Evolutionary conservation across 768 basidiomycete species (phyloP), one percentile per base, ranked within the genome.

Genomic region (Leccinum broughii): DNA sequence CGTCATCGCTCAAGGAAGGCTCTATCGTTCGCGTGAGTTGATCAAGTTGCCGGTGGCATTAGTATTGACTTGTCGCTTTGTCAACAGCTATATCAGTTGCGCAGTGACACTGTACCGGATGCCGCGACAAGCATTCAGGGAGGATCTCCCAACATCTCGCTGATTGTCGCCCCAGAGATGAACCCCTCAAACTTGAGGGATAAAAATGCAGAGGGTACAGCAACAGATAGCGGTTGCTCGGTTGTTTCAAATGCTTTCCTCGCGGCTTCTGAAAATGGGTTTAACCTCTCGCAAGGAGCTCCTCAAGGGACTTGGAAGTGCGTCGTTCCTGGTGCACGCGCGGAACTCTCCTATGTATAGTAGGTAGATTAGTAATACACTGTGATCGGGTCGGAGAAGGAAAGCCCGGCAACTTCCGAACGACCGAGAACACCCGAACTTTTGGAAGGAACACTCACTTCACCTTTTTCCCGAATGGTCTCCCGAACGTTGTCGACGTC

Each of bases 181-280:
- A 56, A 26, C 0, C 32, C 57, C 4, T 54, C 51, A 46, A 34
- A 44, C 49, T 34, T 49, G 6, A 14, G 11, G 9, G 44, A 53
- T 35, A 61, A 56, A 30, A 10, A 24, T 24, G 24, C 30, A 28
- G 51, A 57, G 2, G 32, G 22, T 13, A 3, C 10, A 10, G 58
- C 4, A 22, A 3, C 65, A 17, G 52, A 46, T 50, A 26, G 28
- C 22, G 61, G 51, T 15, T 14, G 37, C 6, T 51, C 35, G 6
- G 22, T 61, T 10, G 20, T 66, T 54, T 49, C 56, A 13, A 56
- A 66, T 22, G 64, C 64, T 0, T 85, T 86, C 51, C 54, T 81
- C 20, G 81, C 77, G 2, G 76, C 76, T 11, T 85, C 82, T 55
- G 85, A 85, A 68, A 83, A 84, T 57, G 85, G 85, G 9, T 81